Conservation (phyloP, 805 yeast species). For the Deakozyma indianensis region DNA sequence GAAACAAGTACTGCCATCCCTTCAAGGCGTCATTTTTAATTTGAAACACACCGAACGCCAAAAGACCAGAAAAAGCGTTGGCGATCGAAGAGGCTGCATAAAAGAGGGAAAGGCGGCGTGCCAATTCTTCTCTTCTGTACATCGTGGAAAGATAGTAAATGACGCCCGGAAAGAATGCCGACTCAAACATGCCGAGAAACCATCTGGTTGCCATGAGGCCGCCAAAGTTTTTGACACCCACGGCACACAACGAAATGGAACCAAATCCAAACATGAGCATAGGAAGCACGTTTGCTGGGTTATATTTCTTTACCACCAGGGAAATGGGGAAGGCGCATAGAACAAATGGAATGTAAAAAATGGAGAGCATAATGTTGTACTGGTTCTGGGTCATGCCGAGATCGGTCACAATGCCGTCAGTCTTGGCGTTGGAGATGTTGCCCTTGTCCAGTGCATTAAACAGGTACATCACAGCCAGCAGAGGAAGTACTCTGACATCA, state of each 20-base stretch:
- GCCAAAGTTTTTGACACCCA: slow-evolving; percentile 28
- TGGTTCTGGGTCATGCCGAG: slow-evolving; percentile 27
- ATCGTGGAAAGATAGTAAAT: slow-evolving; percentile 32
- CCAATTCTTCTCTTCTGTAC: slow-evolving; percentile 34
- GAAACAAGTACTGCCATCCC: slow-evolving; percentile 36
- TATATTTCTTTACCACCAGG: slow-evolving; percentile 25
- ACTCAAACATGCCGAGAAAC: slow-evolving; percentile 38
- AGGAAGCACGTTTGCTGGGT: slow-evolving; percentile 32
- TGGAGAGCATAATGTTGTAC: slow-evolving; percentile 32
- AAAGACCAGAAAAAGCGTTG: slow-evolving; percentile 44
- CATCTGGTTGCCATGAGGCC: slow-evolving; percentile 33
- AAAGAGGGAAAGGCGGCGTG: slow-evolving; percentile 32
- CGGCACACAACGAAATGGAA: slow-evolving; percentile 24
- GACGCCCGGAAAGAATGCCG: slow-evolving; percentile 36
- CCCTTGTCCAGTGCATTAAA: slow-evolving; percentile 36
- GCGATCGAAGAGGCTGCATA: slow-evolving; percentile 40
- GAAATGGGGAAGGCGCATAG: slow-evolving; percentile 29
- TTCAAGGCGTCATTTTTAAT: slow-evolving; percentile 22
- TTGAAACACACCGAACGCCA: slow-evolving; percentile 37
- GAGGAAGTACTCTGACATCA: slow-evolving; percentile 30
- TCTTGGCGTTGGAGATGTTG: slow-evolving; percentile 36
- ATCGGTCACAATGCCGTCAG: slow-evolving; percentile 30
- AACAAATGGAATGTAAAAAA: slow-evolving; percentile 32
- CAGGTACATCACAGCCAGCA: slow-evolving; percentile 31
- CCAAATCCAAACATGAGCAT: slow-evolving; percentile 32